phyloP scores from a whole-genome alignment of 2,329 filamentous ascomycete species.

The Aotearoamyces nothofagi region DNA sequence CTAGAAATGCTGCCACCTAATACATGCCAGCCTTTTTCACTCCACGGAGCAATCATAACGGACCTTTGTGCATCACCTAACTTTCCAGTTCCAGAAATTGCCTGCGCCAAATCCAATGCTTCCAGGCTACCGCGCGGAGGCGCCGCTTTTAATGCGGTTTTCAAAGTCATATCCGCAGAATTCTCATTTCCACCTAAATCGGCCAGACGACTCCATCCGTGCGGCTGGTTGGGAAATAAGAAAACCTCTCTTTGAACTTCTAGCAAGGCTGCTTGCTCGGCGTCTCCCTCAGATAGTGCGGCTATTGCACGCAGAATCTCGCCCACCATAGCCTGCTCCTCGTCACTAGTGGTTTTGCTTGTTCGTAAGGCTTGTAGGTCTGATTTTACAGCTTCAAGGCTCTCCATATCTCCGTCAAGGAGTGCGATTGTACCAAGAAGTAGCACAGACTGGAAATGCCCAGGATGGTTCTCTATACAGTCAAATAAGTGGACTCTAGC shows the following conservation, averaged over 20 bases:
- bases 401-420: constrained; percentile 65
- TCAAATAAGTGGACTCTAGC: constrained; percentile 70
- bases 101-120: constrained; percentile 53
- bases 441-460: constrained; percentile 66
- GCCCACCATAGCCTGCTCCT: constrained; percentile 55
- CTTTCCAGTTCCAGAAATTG: constrained; percentile 59
- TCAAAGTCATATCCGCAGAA: constrained; percentile 64
- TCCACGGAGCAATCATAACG: constrained; percentile 72
- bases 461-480: constrained; percentile 56
- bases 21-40: constrained; percentile 13
- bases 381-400: constrained; percentile 62
- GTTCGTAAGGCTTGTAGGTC: constrained; percentile 63
- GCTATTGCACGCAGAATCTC: constrained; percentile 65
- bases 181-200: constrained; percentile 34
- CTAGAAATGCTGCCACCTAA: too few relatives aligned
- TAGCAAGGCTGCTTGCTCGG: constrained; percentile 34
- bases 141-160: constrained; percentile 59
- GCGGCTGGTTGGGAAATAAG: constrained; percentile 62
- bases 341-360: constrained; percentile 42
- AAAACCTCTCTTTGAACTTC: constrained; percentile 67
- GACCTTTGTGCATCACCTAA: constrained; percentile 62
- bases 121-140: constrained; percentile 57
- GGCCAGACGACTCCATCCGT: constrained; percentile 68
- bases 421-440: constrained; percentile 75
- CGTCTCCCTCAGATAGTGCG: constrained; percentile 32